Evolutionary conservation across 345 rosid genomes (phyloP).

Genomic region (Salix brachista): DNA sequence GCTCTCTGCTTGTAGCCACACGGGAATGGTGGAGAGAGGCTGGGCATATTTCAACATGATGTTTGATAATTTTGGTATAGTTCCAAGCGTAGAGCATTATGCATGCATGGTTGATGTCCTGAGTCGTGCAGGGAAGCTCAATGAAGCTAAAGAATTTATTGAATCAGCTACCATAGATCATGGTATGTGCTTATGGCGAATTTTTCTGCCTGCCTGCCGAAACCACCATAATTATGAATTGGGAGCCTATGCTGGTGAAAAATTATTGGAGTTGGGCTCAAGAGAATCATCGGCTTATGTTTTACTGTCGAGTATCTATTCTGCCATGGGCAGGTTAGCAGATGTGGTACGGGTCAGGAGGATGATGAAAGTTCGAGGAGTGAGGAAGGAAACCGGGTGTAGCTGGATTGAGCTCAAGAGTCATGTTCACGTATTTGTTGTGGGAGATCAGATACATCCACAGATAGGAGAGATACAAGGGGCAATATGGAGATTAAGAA

Average conservation of each 20-base stretch:
- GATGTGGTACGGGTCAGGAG: constrained; percentile 56
- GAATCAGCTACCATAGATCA: constrained; percentile 62
- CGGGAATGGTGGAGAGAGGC: constrained; percentile 26
- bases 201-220: constrained; percentile 58
- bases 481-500: constrained; percentile 36
- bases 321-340: constrained; percentile 44
- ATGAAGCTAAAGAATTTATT: constrained; percentile 57
- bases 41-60: constrained; percentile 22
- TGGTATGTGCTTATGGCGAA: constrained; percentile 62
- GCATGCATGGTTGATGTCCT: constrained; percentile 31
- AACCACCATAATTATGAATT: constrained; percentile 55
- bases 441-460: constrained; percentile 58
- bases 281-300: constrained; percentile 68
- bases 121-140: constrained; percentile 27
- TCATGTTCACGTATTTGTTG: constrained; percentile 52
- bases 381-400: constrained; percentile 68
- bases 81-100: constrained; percentile 25
- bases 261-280: constrained; percentile 61
- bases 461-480: constrained; percentile 35
- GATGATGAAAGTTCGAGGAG: constrained; percentile 51
- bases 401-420: constrained; percentile 65
- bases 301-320: constrained; percentile 48
- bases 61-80: constrained; percentile 20
- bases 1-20: constrained; percentile 33
- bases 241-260: constrained; percentile 76